Percentiles rank a stretch among this genome's conserved stretches.
Evolutionary conservation across 2,329 filamentous ascomycete genomes (phyloP).

Genomic region (Trichoderma polysporum): DNA sequence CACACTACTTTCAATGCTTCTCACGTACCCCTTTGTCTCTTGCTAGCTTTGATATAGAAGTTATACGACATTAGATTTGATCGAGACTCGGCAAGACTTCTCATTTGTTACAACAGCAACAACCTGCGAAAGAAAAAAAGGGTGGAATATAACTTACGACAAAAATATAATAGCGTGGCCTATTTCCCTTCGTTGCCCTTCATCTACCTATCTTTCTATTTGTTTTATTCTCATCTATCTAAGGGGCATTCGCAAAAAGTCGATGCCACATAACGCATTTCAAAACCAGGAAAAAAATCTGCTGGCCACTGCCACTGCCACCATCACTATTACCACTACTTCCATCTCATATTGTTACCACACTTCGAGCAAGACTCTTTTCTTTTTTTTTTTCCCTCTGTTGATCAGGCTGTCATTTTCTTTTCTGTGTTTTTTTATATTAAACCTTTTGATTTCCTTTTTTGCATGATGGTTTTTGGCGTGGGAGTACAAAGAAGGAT

Average conservation of each 20-base stretch:
- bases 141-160: neutral
- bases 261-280: conserved; percentile 6
- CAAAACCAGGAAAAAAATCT: neutral
- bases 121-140: neutral
- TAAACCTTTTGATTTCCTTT: neutral
- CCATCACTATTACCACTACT: neutral
- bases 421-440: neutral
- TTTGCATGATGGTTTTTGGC: neutral
- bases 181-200: conserved; percentile 9
- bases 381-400: neutral
- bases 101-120: neutral
- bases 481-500: conserved; percentile 18
- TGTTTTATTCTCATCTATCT: conserved; percentile 1
- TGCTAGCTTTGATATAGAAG: neutral
- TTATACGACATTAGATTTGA: neutral
- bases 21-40: neutral
- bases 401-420: neutral
- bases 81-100: neutral
- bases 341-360: neutral
- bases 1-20: neutral
- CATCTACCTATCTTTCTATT: neutral
- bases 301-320: neutral
- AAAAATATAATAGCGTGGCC: conserved; percentile 8
- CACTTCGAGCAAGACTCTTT: neutral
- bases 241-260: conserved; percentile 10